Base-by-base conservation (phyloP, 2,329 filamentous ascomycete genomes). In the Venturia carpophila region DNA sequence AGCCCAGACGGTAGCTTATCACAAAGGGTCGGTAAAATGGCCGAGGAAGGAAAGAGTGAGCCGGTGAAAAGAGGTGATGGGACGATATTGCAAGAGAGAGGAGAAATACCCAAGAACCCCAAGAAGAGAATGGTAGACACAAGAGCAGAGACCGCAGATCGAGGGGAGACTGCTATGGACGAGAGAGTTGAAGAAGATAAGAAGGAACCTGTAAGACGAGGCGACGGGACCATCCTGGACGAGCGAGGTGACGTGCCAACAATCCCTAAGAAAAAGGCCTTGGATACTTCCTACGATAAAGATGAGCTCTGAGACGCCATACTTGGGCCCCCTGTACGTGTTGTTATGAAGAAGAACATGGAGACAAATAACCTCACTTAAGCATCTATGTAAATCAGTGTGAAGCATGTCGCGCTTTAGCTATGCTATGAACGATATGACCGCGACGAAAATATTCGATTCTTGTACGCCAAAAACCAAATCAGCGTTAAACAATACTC, bases 201-300 rank as follows among this genome's bases (percentile, higher is more conserved):
- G 30, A 74, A 74, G 42, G 73, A 72, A 55, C 67, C 70, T 66
- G 65, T 70, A 70, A 75, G 74, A 66, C 79, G 79, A 1, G 79
- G 80, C 67, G 79, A 82, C 39, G 75, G 75, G 27, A 78, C 78
- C 3, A 72, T 81, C 63, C 67, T 77, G 65, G 71, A 79, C 67
- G 72, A 71, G 52, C 61, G 61, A 21, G 73, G 71, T 62, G 73
- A 73, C 68, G 73, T 70, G 68, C 75, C 73, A 39, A 70, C 72
- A 37, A 87, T 86, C 72, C 82, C 83, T 6, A 86, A 82, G 77
- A 87, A 87, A 76, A 81, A 83, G 75, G 81, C 82, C 75, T 85
- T 83, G 78, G 83, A 86, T 68, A 62, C 55, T n/a, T 37, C 52
- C 9, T 4, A 13, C 3, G 15, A 37, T n/a, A 61, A 27, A 27